Evolutionary conservation across 2,329 filamentous ascomycete species (phyloP).

Genomic region (Apiospora arundinis): DNA sequence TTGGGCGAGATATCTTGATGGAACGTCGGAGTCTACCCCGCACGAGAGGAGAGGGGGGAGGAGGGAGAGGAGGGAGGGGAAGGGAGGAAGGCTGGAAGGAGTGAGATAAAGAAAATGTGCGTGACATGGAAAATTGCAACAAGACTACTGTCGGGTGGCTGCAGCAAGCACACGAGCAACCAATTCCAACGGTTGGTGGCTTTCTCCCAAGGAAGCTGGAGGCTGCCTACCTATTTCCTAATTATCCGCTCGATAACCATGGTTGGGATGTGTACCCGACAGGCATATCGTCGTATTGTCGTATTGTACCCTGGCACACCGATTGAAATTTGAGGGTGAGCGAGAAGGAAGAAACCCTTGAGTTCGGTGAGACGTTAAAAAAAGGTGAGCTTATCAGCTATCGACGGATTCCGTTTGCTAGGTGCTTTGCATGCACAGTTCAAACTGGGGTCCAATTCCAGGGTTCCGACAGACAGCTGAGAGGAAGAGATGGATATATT

Average conservation of each 20-base stretch:
- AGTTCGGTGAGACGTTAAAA: background rate
- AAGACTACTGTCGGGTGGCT: background rate
- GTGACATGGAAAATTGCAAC: background rate
- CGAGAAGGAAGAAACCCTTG: background rate
- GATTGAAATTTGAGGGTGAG: background rate
- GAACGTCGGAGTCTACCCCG: conserved; percentile 3
- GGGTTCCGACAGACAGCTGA: no score
- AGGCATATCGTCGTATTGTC: no score
- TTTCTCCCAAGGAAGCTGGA: background rate
- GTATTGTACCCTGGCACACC: background rate
- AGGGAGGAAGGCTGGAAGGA: no score
- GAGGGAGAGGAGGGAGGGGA: no score
- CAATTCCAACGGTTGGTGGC: conserved; percentile 2
- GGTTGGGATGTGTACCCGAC: background rate
- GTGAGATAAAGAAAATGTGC: background rate
- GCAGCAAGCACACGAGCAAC: background rate
- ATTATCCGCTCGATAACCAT: background rate
- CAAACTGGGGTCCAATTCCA: no score
- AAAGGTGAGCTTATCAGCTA: background rate
- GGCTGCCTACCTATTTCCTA: background rate
- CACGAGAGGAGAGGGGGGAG: background rate
- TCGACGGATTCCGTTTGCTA: background rate
- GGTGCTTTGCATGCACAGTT: background rate
- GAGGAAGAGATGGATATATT: background rate
- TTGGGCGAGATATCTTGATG: background rate